Conservation (phyloP, 2,329 filamentous ascomycete species). For the Paecilomyces dactylethromorphus region DNA sequence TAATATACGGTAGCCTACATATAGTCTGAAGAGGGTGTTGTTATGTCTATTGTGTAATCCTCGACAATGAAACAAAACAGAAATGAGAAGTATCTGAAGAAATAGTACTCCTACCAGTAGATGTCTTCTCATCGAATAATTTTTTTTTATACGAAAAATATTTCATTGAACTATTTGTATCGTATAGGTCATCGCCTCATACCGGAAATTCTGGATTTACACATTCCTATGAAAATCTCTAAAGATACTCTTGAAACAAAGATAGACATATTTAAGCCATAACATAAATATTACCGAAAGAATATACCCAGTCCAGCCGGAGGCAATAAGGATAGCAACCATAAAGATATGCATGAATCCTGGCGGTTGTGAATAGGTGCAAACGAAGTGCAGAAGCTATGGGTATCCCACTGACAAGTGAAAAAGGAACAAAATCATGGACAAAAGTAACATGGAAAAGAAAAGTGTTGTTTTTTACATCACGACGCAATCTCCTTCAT, state of each 20-base stretch:
- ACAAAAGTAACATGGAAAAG: background rate
- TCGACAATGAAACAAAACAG: no score
- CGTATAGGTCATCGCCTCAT: background rate
- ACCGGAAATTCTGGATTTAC: background rate
- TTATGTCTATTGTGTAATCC: no score
- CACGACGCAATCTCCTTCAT: constrained; percentile 79
- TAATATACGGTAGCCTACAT: no score
- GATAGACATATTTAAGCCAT: background rate
- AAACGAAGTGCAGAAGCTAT: background rate
- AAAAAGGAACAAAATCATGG: background rate
- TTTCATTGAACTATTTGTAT: background rate
- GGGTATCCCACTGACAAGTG: background rate
- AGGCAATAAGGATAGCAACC: background rate
- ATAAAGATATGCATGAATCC: background rate
- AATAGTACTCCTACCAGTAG: no score
- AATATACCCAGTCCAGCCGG: background rate
- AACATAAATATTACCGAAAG: background rate
- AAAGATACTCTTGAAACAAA: background rate
- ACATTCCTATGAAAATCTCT: background rate
- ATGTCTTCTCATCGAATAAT: no score
- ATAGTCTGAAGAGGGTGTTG: no score
- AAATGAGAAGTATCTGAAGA: no score
- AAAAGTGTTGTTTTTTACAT: constrained; percentile 56
- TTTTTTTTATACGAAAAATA: background rate
- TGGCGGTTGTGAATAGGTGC: background rate